Evolutionary conservation across 2,329 filamentous ascomycete species (phyloP).

Genomic region (Mycosphaerelloides madeirae): DNA sequence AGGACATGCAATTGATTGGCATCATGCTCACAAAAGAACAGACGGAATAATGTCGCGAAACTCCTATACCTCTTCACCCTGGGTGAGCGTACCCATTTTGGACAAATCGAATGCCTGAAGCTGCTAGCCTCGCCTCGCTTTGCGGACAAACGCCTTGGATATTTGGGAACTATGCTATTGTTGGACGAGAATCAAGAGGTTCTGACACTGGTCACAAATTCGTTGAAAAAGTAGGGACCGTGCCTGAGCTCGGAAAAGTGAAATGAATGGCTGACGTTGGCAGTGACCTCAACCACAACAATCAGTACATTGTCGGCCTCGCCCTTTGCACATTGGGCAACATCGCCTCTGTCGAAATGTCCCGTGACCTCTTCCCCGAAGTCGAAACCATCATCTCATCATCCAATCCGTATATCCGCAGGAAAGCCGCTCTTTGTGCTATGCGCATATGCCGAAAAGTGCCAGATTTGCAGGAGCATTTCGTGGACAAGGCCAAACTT

Average conservation of each 20-base stretch:
- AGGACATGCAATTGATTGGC: neutral
- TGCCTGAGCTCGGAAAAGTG: neutral
- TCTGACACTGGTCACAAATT: conserved; percentile 93
- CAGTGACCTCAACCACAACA: conserved; percentile 92
- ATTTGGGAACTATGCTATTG: conserved; percentile 91
- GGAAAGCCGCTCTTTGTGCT: conserved; percentile 95
- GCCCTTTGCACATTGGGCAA: conserved; percentile 95
- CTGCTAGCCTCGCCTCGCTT: conserved; percentile 94
- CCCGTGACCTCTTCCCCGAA: conserved; percentile 91
- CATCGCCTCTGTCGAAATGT: conserved; percentile 98
- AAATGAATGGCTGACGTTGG: conserved; percentile 12
- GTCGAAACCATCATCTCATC: conserved; percentile 88
- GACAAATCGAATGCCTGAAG: conserved; percentile 98
- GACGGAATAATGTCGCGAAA: conserved; percentile 98
- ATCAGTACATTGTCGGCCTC: conserved; percentile 96
- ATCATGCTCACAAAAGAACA: conserved; percentile 36
- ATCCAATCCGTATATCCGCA: conserved; percentile 94
- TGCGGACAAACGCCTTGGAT: conserved; percentile 93
- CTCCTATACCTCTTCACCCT: conserved; percentile 96
- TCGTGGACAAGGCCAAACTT: conserved; percentile 85
- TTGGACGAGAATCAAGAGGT: conserved; percentile 99
- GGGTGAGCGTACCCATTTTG: conserved; percentile 95
- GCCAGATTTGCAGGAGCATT: conserved; percentile 94
- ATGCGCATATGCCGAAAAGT: conserved; percentile 99
- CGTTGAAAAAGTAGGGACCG: conserved; percentile 76